Evolutionary conservation across 1,284 basidiomycete species (phyloP).

Genomic region (Abortiporus biennis): DNA sequence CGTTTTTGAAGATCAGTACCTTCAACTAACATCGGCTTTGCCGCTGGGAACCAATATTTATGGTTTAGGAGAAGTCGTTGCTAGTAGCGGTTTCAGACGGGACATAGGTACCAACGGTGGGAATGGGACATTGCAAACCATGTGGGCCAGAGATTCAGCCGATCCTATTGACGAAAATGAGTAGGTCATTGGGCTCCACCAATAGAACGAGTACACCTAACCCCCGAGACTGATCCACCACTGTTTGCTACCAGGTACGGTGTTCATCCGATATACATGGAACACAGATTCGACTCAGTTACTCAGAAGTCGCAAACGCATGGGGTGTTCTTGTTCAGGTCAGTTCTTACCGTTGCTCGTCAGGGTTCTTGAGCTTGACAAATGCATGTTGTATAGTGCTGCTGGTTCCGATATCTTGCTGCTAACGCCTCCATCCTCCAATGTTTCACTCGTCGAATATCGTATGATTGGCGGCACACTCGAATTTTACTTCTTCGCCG

Average conservation of each 20-base stretch:
- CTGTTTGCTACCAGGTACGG: slow-evolving; percentile 50
- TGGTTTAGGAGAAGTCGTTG: slow-evolving; percentile 71
- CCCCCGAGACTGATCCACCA: not conserved
- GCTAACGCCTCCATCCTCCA: slow-evolving; percentile 41
- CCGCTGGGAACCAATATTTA: slow-evolving; percentile 69
- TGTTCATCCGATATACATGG: slow-evolving; percentile 62
- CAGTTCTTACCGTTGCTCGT: slow-evolving; percentile 5
- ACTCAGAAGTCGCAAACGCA: slow-evolving; percentile 51
- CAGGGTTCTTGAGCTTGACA: not conserved
- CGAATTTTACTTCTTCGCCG: slow-evolving; percentile 58
- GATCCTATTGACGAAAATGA: slow-evolving; percentile 59
- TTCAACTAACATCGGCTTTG: slow-evolving; percentile 61
- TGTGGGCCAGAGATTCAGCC: slow-evolving; percentile 60
- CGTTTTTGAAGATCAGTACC: slow-evolving; percentile 74
- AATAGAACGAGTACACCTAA: slow-evolving; percentile 5
- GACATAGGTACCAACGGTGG: slow-evolving; percentile 47
- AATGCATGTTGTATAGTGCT: slow-evolving; percentile 23
- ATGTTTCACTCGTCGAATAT: slow-evolving; percentile 56
- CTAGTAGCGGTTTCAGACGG: slow-evolving; percentile 61
- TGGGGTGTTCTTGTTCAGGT: slow-evolving; percentile 67
- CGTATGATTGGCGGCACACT: slow-evolving; percentile 59
- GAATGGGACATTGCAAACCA: slow-evolving; percentile 58
- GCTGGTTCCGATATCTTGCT: slow-evolving; percentile 63
- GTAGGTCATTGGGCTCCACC: slow-evolving; percentile 34
- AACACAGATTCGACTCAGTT: slow-evolving; percentile 49